Percentiles rank a stretch among this genome's conserved stretches.
Evolutionary conservation across 2,329 filamentous ascomycete species (phyloP).

Genomic region (Verticillium longisporum): DNA sequence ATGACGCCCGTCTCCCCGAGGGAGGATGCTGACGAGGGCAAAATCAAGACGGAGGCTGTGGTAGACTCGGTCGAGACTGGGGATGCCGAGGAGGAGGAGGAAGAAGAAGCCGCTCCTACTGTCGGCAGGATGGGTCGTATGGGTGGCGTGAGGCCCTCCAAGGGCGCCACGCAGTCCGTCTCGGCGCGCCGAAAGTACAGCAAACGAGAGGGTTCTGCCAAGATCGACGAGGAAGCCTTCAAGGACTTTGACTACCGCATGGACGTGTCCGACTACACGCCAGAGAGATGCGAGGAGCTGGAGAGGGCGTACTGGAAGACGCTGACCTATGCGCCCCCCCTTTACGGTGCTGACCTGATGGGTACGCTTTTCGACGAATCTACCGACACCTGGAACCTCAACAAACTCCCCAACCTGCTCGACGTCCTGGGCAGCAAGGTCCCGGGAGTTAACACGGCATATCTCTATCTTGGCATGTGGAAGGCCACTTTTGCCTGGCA

Average conservation of each 20-base stretch:
- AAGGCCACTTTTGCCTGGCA: conserved; percentile 99
- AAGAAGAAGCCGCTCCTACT: conserved; percentile 28
- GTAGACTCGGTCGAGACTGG: conserved; percentile 20
- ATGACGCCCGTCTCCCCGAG: conserved; percentile 52
- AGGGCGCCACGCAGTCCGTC: conserved; percentile 63
- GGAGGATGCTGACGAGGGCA: neutral
- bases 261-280: conserved; percentile 79
- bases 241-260: conserved; percentile 86
- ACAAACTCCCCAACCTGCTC: conserved; percentile 85
- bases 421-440: conserved; percentile 94
- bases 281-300: conserved; percentile 87
- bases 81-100: conserved; percentile 21
- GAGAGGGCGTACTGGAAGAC: conserved; percentile 97
- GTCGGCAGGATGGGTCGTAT: conserved; percentile 32
- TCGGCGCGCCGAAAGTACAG: conserved; percentile 85
- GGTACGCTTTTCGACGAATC: conserved; percentile 88
- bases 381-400: conserved; percentile 85
- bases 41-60: conserved; percentile 10
- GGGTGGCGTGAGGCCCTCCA: conserved; percentile 42
- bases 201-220: conserved; percentile 67
- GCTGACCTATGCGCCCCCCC: conserved; percentile 84
- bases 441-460: conserved; percentile 95
- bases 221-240: conserved; percentile 85
- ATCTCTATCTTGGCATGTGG: conserved; percentile 98
- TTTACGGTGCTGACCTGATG: conserved; percentile 95